These are phyloP conservation scores for Colletotrichum sp. DNA, from an alignment of 2,329 filamentous ascomycete species.

Conservation along the genomic window DNA sequence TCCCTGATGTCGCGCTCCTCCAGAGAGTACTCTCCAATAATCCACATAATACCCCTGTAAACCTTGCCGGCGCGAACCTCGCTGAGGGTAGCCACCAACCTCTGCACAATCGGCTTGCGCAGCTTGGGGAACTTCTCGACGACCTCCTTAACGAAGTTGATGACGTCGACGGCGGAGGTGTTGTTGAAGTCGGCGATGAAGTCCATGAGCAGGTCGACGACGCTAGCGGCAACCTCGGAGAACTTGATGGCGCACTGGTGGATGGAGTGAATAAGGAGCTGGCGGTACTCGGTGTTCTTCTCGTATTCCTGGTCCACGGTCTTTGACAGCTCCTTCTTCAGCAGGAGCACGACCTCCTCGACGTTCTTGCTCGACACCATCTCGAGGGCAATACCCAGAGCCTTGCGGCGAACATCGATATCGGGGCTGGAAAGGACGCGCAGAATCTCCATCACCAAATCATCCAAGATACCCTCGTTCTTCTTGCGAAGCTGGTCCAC, in stretches of 20 bases:
- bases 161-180: slow-evolving; percentile 94
- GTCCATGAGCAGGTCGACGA: slow-evolving; percentile 97
- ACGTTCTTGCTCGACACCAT: slow-evolving; percentile 99
- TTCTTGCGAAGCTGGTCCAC: slow-evolving; percentile 87
- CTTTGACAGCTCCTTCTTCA: slow-evolving; percentile 98
- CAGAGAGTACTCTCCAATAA: slow-evolving; percentile 94
- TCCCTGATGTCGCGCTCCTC: slow-evolving; percentile 94
- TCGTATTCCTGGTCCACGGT: slow-evolving; percentile 99
- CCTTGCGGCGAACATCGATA: slow-evolving; percentile 93
- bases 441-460: slow-evolving; percentile 95
- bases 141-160: slow-evolving; percentile 98
- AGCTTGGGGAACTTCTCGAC: slow-evolving; percentile 97
- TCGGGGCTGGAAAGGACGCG: slow-evolving; percentile 94
- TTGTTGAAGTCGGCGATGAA: slow-evolving; percentile 99
- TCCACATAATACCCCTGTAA: slow-evolving; percentile 96
- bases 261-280: slow-evolving; percentile 94
- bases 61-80: slow-evolving; percentile 98
- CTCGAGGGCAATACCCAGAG: slow-evolving; percentile 86
- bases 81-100: slow-evolving; percentile 86
- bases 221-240: slow-evolving; percentile 95
- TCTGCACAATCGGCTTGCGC: slow-evolving; percentile 83
- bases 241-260: slow-evolving; percentile 99
- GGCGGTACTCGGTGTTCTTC: slow-evolving; percentile 95
- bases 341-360: slow-evolving; percentile 91
- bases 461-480: slow-evolving; percentile 90